These are phyloP conservation scores for Hymenochaete sp. DNA, from an alignment of 1,284 basidiomycete species.

Conservation along the genomic window DNA sequence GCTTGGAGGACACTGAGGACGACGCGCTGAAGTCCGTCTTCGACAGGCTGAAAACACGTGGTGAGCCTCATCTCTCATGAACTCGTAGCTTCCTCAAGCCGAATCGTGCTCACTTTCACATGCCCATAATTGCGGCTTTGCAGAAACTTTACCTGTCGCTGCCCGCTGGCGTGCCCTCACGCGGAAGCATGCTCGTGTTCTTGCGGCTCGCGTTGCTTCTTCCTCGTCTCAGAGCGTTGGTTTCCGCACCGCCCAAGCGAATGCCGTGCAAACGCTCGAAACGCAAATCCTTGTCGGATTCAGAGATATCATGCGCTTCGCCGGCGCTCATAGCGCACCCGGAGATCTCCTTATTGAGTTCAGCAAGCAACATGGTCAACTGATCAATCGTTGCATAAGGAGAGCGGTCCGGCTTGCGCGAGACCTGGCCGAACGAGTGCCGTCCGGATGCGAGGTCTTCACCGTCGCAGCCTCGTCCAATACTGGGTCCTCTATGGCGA, in stretches of 20 bases:
- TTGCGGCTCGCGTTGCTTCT: neutral
- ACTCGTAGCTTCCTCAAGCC: too few relatives aligned
- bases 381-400: slow-evolving; percentile 3
- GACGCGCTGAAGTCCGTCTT: slow-evolving; percentile 28
- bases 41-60: slow-evolving; percentile 28
- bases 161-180: slow-evolving; percentile 16
- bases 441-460: slow-evolving; percentile 13
- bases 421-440: slow-evolving; percentile 12
- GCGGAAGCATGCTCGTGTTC: slow-evolving; percentile 5
- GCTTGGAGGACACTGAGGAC: slow-evolving; percentile 29
- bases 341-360: slow-evolving; percentile 10
- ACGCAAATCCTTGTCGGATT: slow-evolving; percentile 14
- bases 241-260: neutral
- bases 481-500: neutral
- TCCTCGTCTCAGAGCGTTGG: neutral
- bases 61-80: slow-evolving; percentile 20
- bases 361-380: slow-evolving; percentile 6
- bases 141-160: slow-evolving; percentile 13
- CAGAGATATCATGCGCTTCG: slow-evolving; percentile 12
- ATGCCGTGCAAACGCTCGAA: slow-evolving; percentile 10
- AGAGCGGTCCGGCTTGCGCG: slow-evolving; percentile 7
- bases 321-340: slow-evolving; percentile 13
- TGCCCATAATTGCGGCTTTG: neutral
- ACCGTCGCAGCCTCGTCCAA: slow-evolving; percentile 3
- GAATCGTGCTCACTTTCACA: neutral